These are phyloP conservation scores for Catunica adiposa DNA, from an alignment of 2,329 filamentous ascomycete species.

Conservation along the genomic window DNA sequence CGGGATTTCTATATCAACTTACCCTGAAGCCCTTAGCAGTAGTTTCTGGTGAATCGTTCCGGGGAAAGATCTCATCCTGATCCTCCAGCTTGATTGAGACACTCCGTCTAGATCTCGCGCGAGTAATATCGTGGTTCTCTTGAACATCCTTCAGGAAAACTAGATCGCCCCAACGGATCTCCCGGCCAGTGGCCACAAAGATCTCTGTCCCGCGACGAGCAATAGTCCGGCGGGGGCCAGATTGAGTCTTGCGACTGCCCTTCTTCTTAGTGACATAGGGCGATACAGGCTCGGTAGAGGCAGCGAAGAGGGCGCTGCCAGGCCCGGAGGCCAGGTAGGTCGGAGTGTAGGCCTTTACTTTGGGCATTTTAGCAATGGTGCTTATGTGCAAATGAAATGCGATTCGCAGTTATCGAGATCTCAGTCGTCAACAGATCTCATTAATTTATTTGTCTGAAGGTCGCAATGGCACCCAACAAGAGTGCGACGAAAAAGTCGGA, in stretches of 20 bases:
- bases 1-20: neutral
- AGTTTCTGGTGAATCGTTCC: slow-evolving; percentile 18
- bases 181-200: slow-evolving; percentile 74
- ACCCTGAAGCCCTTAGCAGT: slow-evolving; percentile 20
- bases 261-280: slow-evolving; percentile 25
- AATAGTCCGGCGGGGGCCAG: slow-evolving; percentile 48
- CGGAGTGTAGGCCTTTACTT: slow-evolving; percentile 70
- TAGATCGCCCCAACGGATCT: slow-evolving; percentile 84
- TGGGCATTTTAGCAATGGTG: slow-evolving; percentile 47
- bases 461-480: no score
- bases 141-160: slow-evolving; percentile 53
- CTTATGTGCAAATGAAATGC: neutral
- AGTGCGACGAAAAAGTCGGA: no score
- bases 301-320: slow-evolving; percentile 61
- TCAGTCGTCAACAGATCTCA: neutral
- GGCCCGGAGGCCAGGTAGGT: slow-evolving; percentile 68
- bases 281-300: slow-evolving; percentile 25
- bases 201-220: slow-evolving; percentile 72
- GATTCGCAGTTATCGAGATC: neutral
- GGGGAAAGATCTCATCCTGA: slow-evolving; percentile 12
- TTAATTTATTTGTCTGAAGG: no score
- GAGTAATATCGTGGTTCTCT: slow-evolving; percentile 15
- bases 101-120: slow-evolving; percentile 12
- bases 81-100: slow-evolving; percentile 31
- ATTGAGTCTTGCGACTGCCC: slow-evolving; percentile 23